Evolutionary conservation across 2,329 filamentous ascomycete species (phyloP).

Genomic region (Monosporascus ibericus): DNA sequence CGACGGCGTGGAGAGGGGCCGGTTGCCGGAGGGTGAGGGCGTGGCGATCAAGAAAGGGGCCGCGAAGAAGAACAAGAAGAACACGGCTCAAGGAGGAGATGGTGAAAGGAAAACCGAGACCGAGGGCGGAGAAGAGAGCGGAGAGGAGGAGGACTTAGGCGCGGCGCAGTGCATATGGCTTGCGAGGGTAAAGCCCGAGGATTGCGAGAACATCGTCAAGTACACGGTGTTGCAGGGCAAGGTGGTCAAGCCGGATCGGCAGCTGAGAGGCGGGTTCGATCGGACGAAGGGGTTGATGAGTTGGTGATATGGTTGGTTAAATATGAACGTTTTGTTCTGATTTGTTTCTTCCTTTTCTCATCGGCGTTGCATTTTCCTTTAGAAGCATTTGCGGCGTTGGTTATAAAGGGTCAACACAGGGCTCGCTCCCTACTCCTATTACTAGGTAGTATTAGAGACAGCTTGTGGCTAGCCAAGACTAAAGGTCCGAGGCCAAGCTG

Average conservation of each 20-base stretch:
- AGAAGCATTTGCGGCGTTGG: too few species aligned
- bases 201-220: conserved; percentile 86
- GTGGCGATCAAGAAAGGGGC: conserved; percentile 19
- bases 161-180: conserved; percentile 92
- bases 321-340: not conserved
- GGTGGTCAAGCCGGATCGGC: conserved; percentile 79
- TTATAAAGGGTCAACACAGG: too few species aligned
- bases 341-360: not conserved
- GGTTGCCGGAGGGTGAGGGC: conserved; percentile 29
- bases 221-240: conserved; percentile 92
- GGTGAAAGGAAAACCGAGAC: conserved; percentile 12
- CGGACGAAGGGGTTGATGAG: conserved; percentile 72
- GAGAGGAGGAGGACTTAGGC: conserved; percentile 37
- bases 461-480: too few species aligned
- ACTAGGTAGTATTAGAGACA: too few species aligned
- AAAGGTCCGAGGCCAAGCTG: too few species aligned
- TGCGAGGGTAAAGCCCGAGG: conserved; percentile 74
- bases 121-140: conserved; percentile 17
- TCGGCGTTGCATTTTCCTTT: too few species aligned
- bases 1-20: conserved; percentile 36
- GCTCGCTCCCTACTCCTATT: too few species aligned
- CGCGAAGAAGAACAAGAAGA: conserved; percentile 25
- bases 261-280: conserved; percentile 89
- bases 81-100: conserved; percentile 7
- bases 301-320: conserved; percentile 53